Evolutionary conservation across 2,329 filamentous ascomycete species (phyloP).

Genomic region (Paraphaeosphaeria sporulosa): DNA sequence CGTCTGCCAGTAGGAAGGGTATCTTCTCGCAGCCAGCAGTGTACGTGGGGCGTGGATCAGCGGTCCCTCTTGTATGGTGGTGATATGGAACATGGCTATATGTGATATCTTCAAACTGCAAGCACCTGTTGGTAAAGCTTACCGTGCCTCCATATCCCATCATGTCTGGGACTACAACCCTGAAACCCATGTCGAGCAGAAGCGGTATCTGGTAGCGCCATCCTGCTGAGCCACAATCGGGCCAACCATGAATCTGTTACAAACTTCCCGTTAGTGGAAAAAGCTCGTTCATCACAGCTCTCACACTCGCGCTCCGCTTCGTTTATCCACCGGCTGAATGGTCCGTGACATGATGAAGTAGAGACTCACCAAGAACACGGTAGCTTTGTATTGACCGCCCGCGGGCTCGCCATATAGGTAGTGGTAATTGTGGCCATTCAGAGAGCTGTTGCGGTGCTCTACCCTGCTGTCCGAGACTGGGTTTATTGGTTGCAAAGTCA

Average conservation of each 20-base stretch:
- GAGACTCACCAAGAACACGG: constrained; percentile 60
- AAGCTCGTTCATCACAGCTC: not conserved
- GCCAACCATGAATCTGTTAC: constrained; percentile 75
- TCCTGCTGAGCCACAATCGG: constrained; percentile 76
- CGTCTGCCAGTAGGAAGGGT: constrained; percentile 13
- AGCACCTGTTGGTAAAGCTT: constrained; percentile 19
- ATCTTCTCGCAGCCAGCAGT: constrained; percentile 16
- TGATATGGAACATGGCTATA: not conserved
- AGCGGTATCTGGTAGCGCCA: constrained; percentile 91
- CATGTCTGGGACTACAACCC: constrained; percentile 85
- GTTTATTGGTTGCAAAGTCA: constrained; percentile 68
- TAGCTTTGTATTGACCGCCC: constrained; percentile 55
- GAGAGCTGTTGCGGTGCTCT: constrained; percentile 66
- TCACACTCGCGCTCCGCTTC: not conserved
- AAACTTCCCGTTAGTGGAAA: constrained; percentile 15
- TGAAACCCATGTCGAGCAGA: constrained; percentile 74
- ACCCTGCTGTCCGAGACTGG: constrained; percentile 71
- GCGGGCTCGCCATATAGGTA: constrained; percentile 62
- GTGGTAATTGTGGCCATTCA: constrained; percentile 76
- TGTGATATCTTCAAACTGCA: constrained; percentile 23
- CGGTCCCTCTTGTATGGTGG: not conserved
- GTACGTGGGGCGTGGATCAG: constrained; percentile 7
- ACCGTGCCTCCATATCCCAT: constrained; percentile 84
- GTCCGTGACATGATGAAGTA: constrained; percentile 14
- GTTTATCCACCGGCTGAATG: constrained; percentile 29